Evolutionary conservation across 2,329 filamentous ascomycete species (phyloP).

Genomic region (Pseudogymnoascus pannorum): DNA sequence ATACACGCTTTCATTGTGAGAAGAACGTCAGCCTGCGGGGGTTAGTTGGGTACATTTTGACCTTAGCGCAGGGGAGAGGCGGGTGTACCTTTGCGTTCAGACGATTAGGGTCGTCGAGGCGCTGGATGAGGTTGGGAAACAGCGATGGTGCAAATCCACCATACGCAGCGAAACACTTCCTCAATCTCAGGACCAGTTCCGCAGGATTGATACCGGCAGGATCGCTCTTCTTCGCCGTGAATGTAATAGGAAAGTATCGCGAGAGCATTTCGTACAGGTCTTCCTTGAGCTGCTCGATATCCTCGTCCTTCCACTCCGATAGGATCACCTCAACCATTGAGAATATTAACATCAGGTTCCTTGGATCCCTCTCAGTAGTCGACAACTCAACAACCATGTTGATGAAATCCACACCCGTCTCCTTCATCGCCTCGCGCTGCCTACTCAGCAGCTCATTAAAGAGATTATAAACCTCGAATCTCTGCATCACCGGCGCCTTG

Average conservation of each 20-base stretch:
- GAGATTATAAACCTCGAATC: conserved; percentile 10
- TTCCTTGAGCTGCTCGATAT: conserved; percentile 1
- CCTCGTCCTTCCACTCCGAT: conserved; percentile 8
- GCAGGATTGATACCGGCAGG: conserved; percentile 1
- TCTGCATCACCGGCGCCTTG: not conserved
- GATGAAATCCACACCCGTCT: conserved; percentile 7
- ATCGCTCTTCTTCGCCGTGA: conserved; percentile 4
- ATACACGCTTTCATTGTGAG: conserved; percentile 12
- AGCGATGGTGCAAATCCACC: not conserved
- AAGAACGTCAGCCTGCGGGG: conserved; percentile 10
- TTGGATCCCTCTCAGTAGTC: conserved; percentile 1
- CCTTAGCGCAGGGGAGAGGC: too few species aligned
- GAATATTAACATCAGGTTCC: conserved; percentile 10
- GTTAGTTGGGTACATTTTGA: not conserved
- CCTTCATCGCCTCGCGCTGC: not conserved
- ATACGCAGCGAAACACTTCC: conserved; percentile 8
- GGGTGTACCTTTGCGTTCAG: conserved; percentile 10
- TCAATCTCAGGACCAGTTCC: conserved; percentile 10
- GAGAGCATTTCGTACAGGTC: conserved; percentile 7
- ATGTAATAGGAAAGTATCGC: conserved; percentile 13
- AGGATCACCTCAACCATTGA: conserved; percentile 5
- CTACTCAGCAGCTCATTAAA: not conserved
- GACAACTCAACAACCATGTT: not conserved
- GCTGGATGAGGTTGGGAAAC: conserved; percentile 8
- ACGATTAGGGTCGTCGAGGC: conserved; percentile 8